Evolutionary conservation across 148 eudicot species (phyloP).

Genomic region (Pharnaceum exiguum): DNA sequence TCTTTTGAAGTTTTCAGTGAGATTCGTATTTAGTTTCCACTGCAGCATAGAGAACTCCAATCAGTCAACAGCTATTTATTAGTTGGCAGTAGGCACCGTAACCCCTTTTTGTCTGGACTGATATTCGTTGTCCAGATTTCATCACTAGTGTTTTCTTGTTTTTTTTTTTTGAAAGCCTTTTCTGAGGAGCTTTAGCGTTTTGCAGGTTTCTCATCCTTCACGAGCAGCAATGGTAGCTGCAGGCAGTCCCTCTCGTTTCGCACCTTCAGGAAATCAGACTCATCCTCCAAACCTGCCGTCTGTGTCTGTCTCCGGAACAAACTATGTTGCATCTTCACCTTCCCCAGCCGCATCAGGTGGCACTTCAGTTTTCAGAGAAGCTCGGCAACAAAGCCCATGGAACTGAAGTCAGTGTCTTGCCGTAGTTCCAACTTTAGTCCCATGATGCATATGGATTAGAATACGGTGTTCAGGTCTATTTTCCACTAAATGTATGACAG

Average conservation of each 20-base stretch:
- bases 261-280: conserved; percentile 58
- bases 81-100: too few species aligned
- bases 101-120: too few species aligned
- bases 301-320: conserved; percentile 72
- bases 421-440: background rate
- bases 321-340: conserved; percentile 76
- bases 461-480: too few species aligned
- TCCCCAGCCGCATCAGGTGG: conserved; percentile 99
- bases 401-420: conserved; percentile 24
- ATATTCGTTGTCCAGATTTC: too few species aligned
- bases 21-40: too few species aligned
- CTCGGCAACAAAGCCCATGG: conserved; percentile 77
- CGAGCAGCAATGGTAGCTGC: conserved; percentile 48
- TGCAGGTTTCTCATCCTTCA: conserved; percentile 60
- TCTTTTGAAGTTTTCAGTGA: too few species aligned
- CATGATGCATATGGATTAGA: background rate
- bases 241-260: conserved; percentile 85
- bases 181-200: background rate
- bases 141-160: too few species aligned
- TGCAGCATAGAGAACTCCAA: too few species aligned
- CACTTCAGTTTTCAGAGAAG: conserved; percentile 78
- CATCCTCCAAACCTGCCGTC: conserved; percentile 51
- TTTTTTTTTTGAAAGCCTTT: too few species aligned
- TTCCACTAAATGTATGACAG: too few species aligned
- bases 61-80: too few species aligned